Base-by-base conservation (phyloP, 2,329 filamentous ascomycete genomes). In the Calonectria honghensis region DNA sequence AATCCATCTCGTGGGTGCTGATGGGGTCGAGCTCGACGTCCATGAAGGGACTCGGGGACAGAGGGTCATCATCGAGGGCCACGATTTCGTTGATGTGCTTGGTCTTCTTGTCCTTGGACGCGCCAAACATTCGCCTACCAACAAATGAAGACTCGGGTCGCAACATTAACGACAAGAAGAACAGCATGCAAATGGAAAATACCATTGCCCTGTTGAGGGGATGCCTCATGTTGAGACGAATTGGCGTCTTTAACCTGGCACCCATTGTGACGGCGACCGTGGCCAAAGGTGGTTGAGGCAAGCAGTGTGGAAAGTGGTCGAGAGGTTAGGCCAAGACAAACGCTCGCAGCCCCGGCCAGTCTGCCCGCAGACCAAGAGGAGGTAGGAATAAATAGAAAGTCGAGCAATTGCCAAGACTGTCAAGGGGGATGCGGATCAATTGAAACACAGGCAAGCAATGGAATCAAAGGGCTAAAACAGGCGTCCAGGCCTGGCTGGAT, bases 141-240 rank as follows among this genome's bases (percentile, higher is more conserved):
- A 88, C 84, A 67, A 86, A 85, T 72, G 87, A 83, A 11, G 84
- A 79, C 57, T 88, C 86, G 45, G 86, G 85, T 27, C 84, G 86
- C 73, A 88, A 83, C 9, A 87, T 83, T 24, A 76, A 27, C 37
- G 87, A 75, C 61, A 82, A 82, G 63, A 89, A 81, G 57, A 89
- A 80, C 72, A 88, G 80, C 68, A 90, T 81, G 72, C 83, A 83
- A 29, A 87, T 78, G 64, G 87, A 86, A 76, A 88, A 84, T 39
- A 88, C 73, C 16, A 89, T 81, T 65, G 85, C 87, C 82, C 87
- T 85, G 52, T 85, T 84, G 70, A 89, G 85, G 5, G 88, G 86
- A 77, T 87, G 89, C 75, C 89, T 85, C 87, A 89, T 88, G 77
- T 82, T 88, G 83, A 87, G 84, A 77, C 85, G 88, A 61, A 77